Evolutionary conservation across 2,329 filamentous ascomycete species (phyloP).

Genomic region (Epichloe festucae): DNA sequence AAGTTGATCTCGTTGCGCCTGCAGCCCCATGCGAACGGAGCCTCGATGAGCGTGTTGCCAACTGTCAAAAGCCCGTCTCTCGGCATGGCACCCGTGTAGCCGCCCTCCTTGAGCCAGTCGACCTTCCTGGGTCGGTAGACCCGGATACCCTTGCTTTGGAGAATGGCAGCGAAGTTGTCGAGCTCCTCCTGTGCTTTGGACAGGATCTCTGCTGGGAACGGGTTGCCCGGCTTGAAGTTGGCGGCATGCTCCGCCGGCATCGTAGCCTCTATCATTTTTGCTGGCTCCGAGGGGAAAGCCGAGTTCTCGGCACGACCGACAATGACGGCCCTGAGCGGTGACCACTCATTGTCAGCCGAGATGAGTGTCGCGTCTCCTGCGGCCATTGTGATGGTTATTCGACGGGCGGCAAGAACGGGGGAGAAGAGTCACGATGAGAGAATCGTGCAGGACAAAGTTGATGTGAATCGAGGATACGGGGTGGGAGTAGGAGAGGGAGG

Average conservation of each 20-base stretch:
- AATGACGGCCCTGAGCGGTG: slow-evolving; percentile 13
- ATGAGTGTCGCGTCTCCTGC: neutral
- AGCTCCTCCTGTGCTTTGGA: slow-evolving; percentile 12
- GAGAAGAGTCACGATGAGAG: neutral
- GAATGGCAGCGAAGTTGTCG: slow-evolving; percentile 11
- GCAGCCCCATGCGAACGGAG: slow-evolving; percentile 16
- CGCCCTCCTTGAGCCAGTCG: slow-evolving; percentile 12
- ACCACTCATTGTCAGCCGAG: slow-evolving; percentile 14
- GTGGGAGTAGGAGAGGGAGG: too few relatives aligned
- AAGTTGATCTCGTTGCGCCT: slow-evolving; percentile 12
- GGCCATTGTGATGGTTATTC: neutral
- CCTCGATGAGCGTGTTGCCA: slow-evolving; percentile 17
- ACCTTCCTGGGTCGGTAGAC: slow-evolving; percentile 12
- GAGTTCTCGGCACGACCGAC: slow-evolving; percentile 15
- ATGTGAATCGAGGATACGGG: too few relatives aligned
- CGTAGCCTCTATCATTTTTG: slow-evolving; percentile 10
- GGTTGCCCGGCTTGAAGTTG: slow-evolving; percentile 9
- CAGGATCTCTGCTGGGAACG: slow-evolving; percentile 11
- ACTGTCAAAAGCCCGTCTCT: slow-evolving; percentile 19
- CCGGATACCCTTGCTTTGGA: slow-evolving; percentile 9
- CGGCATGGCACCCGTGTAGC: slow-evolving; percentile 21
- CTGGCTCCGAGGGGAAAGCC: slow-evolving; percentile 12
- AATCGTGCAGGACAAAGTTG: too few relatives aligned
- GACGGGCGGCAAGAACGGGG: neutral
- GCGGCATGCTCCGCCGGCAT: slow-evolving; percentile 6